A percentile compares a stretch with the other conserved stretches of the same genome.
phyloP scores from a whole-genome alignment of 2,329 filamentous ascomycete genomes.

The Alternaria burnsii region DNA sequence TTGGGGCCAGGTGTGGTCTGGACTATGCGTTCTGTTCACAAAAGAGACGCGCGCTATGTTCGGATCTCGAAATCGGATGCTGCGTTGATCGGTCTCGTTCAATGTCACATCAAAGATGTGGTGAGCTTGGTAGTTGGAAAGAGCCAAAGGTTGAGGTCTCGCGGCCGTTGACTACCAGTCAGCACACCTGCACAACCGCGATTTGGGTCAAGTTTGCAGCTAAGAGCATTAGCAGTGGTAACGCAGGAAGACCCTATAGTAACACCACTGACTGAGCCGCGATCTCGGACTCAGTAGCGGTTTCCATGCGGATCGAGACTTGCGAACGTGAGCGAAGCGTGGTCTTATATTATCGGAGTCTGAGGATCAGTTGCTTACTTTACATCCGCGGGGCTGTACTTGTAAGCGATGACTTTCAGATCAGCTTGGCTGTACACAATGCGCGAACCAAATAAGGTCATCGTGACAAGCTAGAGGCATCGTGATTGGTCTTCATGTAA shows the following conservation, averaged over 20 bases:
- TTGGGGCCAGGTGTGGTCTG: not conserved
- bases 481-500: not conserved
- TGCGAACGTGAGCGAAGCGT: not conserved
- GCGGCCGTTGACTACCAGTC: not conserved
- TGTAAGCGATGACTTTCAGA: not conserved
- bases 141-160: not conserved
- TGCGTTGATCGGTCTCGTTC: not conserved
- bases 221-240: conserved; percentile 1
- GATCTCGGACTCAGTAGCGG: not conserved
- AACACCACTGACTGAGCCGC: not conserved
- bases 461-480: not conserved
- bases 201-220: not conserved
- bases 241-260: not conserved
- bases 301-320: not conserved
- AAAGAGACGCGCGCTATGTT: not conserved
- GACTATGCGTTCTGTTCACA: not conserved
- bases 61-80: not conserved
- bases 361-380: not conserved
- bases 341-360: not conserved
- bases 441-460: not conserved
- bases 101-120: not conserved
- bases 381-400: not conserved
- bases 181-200: conserved; percentile 3
- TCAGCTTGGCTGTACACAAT: not conserved
- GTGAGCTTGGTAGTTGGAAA: not conserved